Conservation (phyloP, 2,329 filamentous ascomycete genomes). For the Phyllosticta citribraziliensis region DNA sequence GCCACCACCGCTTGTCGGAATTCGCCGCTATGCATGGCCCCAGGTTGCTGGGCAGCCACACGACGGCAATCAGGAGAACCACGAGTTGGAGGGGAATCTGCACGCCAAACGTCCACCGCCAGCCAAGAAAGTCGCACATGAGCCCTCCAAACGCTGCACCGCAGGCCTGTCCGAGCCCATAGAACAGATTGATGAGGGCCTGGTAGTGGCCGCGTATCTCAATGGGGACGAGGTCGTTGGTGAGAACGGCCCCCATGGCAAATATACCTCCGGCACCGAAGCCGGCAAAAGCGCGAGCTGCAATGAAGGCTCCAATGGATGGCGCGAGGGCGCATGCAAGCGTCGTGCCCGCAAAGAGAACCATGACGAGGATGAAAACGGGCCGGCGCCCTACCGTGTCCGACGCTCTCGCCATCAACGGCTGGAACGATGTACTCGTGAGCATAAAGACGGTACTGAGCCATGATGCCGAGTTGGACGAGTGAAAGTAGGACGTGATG, state of each 20-base stretch:
- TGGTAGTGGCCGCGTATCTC: slow-evolving; percentile 65
- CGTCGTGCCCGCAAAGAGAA: slow-evolving; percentile 55
- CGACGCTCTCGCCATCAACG: slow-evolving; percentile 62
- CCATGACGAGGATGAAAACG: slow-evolving; percentile 54
- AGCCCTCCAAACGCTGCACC: slow-evolving; percentile 62
- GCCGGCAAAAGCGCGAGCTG: slow-evolving; percentile 60
- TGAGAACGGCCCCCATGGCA: slow-evolving; percentile 59
- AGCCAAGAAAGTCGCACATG: slow-evolving; percentile 60
- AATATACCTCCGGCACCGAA: slow-evolving; percentile 64
- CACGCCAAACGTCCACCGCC: slow-evolving; percentile 58
- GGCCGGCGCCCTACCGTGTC: slow-evolving; percentile 62
- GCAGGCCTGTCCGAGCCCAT: slow-evolving; percentile 40
- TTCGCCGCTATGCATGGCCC: slow-evolving; percentile 35
- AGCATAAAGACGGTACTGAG: slow-evolving; percentile 70
- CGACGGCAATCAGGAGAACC: slow-evolving; percentile 33
- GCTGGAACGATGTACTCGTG: slow-evolving; percentile 67
- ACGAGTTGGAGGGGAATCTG: slow-evolving; percentile 41
- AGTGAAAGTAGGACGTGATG: slow-evolving; percentile 69
- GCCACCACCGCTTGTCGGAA: slow-evolving; percentile 30
- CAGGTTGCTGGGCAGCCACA: slow-evolving; percentile 35
- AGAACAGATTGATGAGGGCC: slow-evolving; percentile 58
- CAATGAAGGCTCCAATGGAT: slow-evolving; percentile 60
- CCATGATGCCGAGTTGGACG: slow-evolving; percentile 74
- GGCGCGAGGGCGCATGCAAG: slow-evolving; percentile 59
- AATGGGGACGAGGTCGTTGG: slow-evolving; percentile 65